phyloP scores from a whole-genome alignment of 1,139 yeast genomes.

The Geotrichum cucujoidarum region DNA sequence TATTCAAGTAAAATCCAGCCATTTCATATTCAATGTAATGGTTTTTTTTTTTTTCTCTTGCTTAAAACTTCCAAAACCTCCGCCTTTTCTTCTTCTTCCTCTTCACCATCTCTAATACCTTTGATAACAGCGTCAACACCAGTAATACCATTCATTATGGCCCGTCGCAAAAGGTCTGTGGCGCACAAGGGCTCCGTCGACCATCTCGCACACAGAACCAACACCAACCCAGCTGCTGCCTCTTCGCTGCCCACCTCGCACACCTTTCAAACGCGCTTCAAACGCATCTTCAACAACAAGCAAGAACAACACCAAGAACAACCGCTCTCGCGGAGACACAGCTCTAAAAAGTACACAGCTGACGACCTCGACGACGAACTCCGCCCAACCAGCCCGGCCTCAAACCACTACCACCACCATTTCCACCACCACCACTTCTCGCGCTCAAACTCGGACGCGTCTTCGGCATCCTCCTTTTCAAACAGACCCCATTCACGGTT shows the following conservation, averaged over 20 bases:
- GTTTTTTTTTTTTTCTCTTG: too few relatives aligned
- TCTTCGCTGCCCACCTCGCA: constrained; percentile 1
- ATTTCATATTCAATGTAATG: too few relatives aligned
- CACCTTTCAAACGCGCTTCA: constrained; percentile 3
- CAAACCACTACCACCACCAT: constrained; percentile 11
- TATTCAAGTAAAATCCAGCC: background rate
- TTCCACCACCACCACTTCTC: constrained; percentile 10
- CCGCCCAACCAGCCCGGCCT: background rate
- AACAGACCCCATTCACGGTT: constrained; percentile 1
- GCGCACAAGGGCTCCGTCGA: constrained; percentile 16
- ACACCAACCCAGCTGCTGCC: constrained; percentile 2
- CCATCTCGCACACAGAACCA: constrained; percentile 14
- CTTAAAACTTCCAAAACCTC: too few relatives aligned
- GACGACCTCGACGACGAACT: background rate
- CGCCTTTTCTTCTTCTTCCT: constrained; percentile 3
- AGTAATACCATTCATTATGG: too few relatives aligned
- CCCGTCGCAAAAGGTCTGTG: constrained; percentile 11
- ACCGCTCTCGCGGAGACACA: too few relatives aligned
- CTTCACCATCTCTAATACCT: background rate
- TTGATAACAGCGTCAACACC: too few relatives aligned
- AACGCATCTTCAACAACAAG: background rate
- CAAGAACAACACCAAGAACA: too few relatives aligned
- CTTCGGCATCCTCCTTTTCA: constrained; percentile 11
- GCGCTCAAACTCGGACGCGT: constrained; percentile 2
- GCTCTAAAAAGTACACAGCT: background rate